Evolutionary conservation across 306 rosid genomes (phyloP), one percentile per base, ranked within the genome.

Genomic region (Casuarina glauca): DNA sequence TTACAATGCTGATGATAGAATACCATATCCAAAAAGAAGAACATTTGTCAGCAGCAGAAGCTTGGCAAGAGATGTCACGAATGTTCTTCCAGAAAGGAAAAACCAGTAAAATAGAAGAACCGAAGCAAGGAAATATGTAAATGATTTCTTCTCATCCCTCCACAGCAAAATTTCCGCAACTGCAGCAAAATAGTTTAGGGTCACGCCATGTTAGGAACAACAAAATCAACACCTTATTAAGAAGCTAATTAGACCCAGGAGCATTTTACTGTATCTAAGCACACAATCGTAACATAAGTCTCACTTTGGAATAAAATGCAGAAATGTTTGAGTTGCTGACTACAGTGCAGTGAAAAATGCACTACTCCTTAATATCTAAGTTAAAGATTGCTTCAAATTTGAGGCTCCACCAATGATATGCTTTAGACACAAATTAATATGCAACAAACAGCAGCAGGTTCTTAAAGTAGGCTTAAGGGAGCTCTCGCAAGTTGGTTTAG

Each of bases 131-230:
- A 94, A 94, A 77, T 62, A 89, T 11, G 83, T 52, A 86, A 91
- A 94, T 66, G 98, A 87, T 69, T 83, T 88, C 86, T 69, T 90
- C 90, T 94, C 97, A 20, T 94, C 87, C 78, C 96, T 94, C 98
- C 98, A 94, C 85, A 89, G 87, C 90, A 94, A 83, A 82, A 94
- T 74, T 54, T 80, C 87, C 41, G 98, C 97, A 84, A 90, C 98
- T 94, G 94, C 83, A 80, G 78, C 81, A 84, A 82, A 38, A 88
- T 75, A 89, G 70, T 48, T 69, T 52, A 69, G 79, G 46, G 76
- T 89, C 83, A 91, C 70, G 54, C 73, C 64, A 15, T 20, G 17
- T 52, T 76, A 9, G 10, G 26, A 69, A 62, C 46, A 48, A 20
- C 54, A 75, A 5, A 35, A 71, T 52, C 38, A 20, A 70, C 1